These are phyloP conservation scores for Coemansia sp. DNA, from an alignment of 192 early-diverging fungal species.

Conservation along the genomic window DNA sequence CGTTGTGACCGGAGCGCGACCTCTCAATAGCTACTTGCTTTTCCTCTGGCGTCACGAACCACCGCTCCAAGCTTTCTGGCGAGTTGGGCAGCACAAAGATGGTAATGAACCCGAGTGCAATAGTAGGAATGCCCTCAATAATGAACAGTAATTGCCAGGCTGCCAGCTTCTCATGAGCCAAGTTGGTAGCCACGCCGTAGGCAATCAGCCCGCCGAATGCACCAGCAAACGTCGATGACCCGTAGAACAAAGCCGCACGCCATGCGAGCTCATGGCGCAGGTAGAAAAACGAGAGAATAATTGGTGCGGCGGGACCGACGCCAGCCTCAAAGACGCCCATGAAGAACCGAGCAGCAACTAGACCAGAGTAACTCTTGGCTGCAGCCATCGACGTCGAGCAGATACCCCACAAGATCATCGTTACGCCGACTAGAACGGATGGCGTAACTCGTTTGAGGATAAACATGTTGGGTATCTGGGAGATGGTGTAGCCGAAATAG, in stretches of 20 bases:
- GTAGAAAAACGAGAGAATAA: constrained; percentile 76
- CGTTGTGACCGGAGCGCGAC: constrained; percentile 48
- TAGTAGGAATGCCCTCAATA: constrained; percentile 66
- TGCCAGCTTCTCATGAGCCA: constrained; percentile 57
- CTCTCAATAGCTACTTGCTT: constrained; percentile 58
- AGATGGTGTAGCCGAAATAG: constrained; percentile 67
- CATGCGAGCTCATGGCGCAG: constrained; percentile 65
- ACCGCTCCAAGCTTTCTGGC: constrained; percentile 50
- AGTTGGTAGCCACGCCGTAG: constrained; percentile 63
- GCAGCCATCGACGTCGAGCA: constrained; percentile 67
- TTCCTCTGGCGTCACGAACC: constrained; percentile 59
- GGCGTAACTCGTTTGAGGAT: constrained; percentile 68
- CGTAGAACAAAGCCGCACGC: constrained; percentile 69
- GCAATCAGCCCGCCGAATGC: constrained; percentile 77
- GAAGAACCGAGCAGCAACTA: constrained; percentile 50
- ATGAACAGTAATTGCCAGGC: constrained; percentile 79
- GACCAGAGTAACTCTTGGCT: constrained; percentile 31
- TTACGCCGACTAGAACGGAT: constrained; percentile 61
- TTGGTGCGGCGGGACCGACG: constrained; percentile 71
- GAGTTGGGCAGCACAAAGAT: constrained; percentile 61
- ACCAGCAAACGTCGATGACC: constrained; percentile 71
- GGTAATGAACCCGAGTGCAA: constrained; percentile 60
- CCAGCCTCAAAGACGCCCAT: constrained; percentile 70
- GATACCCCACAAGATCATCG: constrained; percentile 74
- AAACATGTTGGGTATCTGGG: constrained; percentile 81